Evolutionary conservation across 768 basidiomycete species (phyloP), one percentile per base, ranked within the genome.

Genomic region (Lentinula edodes): DNA sequence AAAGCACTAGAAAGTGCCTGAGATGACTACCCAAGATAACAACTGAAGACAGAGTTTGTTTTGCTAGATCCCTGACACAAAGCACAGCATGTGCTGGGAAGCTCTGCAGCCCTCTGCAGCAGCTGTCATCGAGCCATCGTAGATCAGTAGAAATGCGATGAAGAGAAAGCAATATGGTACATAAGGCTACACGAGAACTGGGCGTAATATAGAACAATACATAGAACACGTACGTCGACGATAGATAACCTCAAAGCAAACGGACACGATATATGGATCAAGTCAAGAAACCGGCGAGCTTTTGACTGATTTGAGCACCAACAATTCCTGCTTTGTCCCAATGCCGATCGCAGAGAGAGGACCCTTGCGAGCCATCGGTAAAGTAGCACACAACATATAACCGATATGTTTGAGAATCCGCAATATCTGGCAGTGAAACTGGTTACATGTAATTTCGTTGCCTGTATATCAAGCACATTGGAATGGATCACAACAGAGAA

Each of bases 311-410:
- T 41, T 81, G 76, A 91, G 89, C 28, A 91, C 76, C 74, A 89
- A 83, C 15, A 89, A 66, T 69, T 90, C 89, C 66, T 78, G 82
- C 61, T 79, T 77, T 13, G 72, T 66, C 32, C 77, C 76, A 52
- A 79, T 69, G 13, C 79, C 58, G 58, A 64, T n/a, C 12, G 51
- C 13, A 60, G 56, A 75, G 55, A 82, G 64, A 52, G 79, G 69
- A 45, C 79, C 77, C 66, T 76, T 75, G 61, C 77, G 71, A 43
- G 72, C 84, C 67, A 92, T 78, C 0, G 85, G 82, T n/a, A 92
- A 71, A 20, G 86, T 82, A 1, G 88, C 86, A 64, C 87, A 83
- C 13, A 92, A 80, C 52, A 80, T 78, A 70, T 82, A 91, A 10
- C 85, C 50, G 7, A 60, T 42, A 16, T 46, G 35, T 20, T 60